phyloP scores from a whole-genome alignment of 2,329 filamentous ascomycete genomes.

The Ceratocystis variospora region DNA sequence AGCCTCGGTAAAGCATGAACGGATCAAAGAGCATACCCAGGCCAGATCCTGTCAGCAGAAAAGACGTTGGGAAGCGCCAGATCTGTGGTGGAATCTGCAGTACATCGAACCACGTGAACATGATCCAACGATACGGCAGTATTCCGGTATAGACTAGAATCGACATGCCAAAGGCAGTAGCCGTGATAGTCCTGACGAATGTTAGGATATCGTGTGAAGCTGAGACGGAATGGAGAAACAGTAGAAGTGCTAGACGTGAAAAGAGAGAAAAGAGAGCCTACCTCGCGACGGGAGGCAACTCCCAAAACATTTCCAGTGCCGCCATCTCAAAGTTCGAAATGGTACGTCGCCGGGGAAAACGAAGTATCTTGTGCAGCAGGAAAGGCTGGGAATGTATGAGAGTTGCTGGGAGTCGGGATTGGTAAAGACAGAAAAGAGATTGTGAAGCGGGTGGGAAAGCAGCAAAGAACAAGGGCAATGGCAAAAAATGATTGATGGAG shows the following conservation, averaged over 20 bases:
- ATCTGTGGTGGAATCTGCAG: constrained; percentile 37
- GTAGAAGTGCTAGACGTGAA: not conserved
- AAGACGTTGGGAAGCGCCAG: constrained; percentile 32
- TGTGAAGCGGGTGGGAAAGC: constrained; percentile 20
- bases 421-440: constrained; percentile 19
- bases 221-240: not conserved
- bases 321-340: constrained; percentile 20
- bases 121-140: constrained; percentile 35
- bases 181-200: constrained; percentile 48
- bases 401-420: constrained; percentile 14
- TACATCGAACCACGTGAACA: constrained; percentile 39
- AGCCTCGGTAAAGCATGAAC: constrained; percentile 64
- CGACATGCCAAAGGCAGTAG: constrained; percentile 47
- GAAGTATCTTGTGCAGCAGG: not conserved
- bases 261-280: constrained; percentile 23
- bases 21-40: constrained; percentile 54
- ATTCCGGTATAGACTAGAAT: constrained; percentile 43
- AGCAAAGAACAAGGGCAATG: not conserved
- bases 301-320: constrained; percentile 28
- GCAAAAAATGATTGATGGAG: not conserved
- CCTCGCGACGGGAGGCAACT: constrained; percentile 31
- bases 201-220: constrained; percentile 22
- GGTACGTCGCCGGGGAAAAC: constrained; percentile 12
- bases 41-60: constrained; percentile 29
- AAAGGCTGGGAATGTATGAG: constrained; percentile 1